phyloP scores from a whole-genome alignment of 2,329 filamentous ascomycete species.

The Lachnum nothofagi region DNA sequence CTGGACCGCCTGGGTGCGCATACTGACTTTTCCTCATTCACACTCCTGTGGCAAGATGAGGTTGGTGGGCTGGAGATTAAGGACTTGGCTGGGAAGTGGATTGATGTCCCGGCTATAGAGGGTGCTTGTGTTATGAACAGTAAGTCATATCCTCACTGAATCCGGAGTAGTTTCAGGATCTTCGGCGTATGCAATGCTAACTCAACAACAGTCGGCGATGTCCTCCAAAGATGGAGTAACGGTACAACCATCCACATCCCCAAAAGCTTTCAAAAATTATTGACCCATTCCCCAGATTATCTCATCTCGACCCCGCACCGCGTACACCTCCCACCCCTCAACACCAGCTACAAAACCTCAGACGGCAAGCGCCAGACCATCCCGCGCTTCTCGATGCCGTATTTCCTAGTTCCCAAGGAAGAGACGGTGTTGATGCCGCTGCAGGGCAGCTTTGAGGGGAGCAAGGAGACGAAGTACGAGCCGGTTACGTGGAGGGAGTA shows the following conservation, averaged over 20 bases:
- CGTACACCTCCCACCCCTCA: slow-evolving; percentile 8
- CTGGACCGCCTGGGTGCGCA: slow-evolving; percentile 30
- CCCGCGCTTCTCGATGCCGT: slow-evolving; percentile 14
- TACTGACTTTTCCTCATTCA: slow-evolving; percentile 42
- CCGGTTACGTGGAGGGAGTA: neutral
- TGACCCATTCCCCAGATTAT: slow-evolving; percentile 31
- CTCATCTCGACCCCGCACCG: slow-evolving; percentile 15
- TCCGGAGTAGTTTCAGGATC: no score
- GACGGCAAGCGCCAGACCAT: slow-evolving; percentile 6
- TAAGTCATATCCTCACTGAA: no score
- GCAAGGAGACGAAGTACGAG: neutral
- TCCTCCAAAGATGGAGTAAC: slow-evolving; percentile 22
- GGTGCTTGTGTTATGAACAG: slow-evolving; percentile 42
- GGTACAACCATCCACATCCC: slow-evolving; percentile 3
- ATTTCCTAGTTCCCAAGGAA: slow-evolving; percentile 10
- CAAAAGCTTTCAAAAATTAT: slow-evolving; percentile 37
- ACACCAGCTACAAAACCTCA: slow-evolving; percentile 2
- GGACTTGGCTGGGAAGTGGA: slow-evolving; percentile 32
- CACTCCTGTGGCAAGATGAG: slow-evolving; percentile 42
- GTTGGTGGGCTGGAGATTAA: slow-evolving; percentile 43
- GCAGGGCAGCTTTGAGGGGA: neutral
- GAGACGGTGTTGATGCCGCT: slow-evolving; percentile 8
- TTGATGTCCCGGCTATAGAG: slow-evolving; percentile 38
- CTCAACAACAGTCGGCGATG: no score
- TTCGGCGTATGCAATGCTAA: no score